Evolutionary conservation across 257 asterid species (phyloP), one percentile per base, ranked within the genome.

Genomic region (Fraxinus quadrangulata): DNA sequence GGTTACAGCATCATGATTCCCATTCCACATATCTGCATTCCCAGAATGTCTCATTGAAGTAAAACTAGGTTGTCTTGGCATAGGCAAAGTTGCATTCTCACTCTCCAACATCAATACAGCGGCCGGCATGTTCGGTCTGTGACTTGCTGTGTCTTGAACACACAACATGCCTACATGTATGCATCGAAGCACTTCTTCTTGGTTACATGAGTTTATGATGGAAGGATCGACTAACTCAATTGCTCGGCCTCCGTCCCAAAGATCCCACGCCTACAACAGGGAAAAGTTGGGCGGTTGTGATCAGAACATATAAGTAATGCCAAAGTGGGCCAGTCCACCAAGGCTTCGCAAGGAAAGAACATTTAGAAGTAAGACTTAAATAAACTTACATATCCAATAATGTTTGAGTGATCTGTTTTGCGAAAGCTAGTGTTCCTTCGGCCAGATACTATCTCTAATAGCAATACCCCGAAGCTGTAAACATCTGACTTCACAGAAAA

Each of bases 401-500:
- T 71, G 56, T 85, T 93, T 14, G 92, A 80, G 83, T 91, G 74
- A 12, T 87, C 91, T 1, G 85, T 76, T 1, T 89, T 73, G 61
- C 90, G 92, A 61, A 85, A 91, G 84, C 88, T 80, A 3, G 80
- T 74, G 81, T 85, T 94, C 83, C 88, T 85, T 75, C 86, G 79
- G 37, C 97, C 96, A 4, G 89, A 86, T 71, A 94, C 54, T 67
- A 94, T 92, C 92, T 94, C 98, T 79, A 94, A 79, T 28, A 94
- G 77, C 83, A 94, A 79, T 30, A 94, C 84, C 0, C 98, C 98
- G 5, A 92, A 92, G 88, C 98, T 94, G 21, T 92, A 92, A 39
- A 94, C 97, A 75, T 94, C 98, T 9, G 97, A 92, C 75, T 92
- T 94, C 39, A 90, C 83, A 7, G 98, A 94, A 84, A 92, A 92